phyloP scores from a whole-genome alignment of 352 stramenopile genomes.

The Thalassiosira exigua region DNA sequence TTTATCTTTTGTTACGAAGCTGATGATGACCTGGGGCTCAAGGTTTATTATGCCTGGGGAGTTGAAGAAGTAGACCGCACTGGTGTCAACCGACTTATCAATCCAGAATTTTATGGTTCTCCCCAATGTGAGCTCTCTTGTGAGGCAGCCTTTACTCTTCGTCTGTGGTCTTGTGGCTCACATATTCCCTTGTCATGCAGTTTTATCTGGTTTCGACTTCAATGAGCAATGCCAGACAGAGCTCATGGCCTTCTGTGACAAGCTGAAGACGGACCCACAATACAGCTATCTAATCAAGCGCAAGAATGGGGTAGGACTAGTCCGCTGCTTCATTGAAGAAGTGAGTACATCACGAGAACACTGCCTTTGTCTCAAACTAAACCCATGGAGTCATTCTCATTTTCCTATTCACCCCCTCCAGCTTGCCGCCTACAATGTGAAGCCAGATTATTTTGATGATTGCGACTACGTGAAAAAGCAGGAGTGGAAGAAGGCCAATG shows the following conservation, averaged over 20 bases:
- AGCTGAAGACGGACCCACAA: constrained; percentile 49
- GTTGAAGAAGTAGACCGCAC: constrained; percentile 56
- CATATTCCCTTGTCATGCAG: not conserved
- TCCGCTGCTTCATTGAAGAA: not conserved
- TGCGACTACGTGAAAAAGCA: constrained; percentile 46
- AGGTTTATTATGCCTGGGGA: constrained; percentile 65
- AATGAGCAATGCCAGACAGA: constrained; percentile 61
- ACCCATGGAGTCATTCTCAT: too few species aligned
- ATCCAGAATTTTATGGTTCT: constrained; percentile 50
- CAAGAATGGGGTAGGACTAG: constrained; percentile 43
- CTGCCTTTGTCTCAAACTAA: too few species aligned
- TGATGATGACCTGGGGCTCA: constrained; percentile 55
- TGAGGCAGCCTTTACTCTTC: too few species aligned
- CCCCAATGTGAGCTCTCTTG: too few species aligned
- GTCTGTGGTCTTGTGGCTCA: not conserved
- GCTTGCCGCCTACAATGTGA: constrained; percentile 49
- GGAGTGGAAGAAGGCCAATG: constrained; percentile 38
- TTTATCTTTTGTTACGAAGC: too few species aligned
- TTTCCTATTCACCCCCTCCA: not conserved
- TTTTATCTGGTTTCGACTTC: constrained; percentile 57
- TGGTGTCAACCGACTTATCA: constrained; percentile 60
- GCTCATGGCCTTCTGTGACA: constrained; percentile 53
- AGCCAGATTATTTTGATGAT: constrained; percentile 46
- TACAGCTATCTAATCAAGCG: constrained; percentile 55
- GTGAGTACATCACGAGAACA: not conserved